These are phyloP conservation scores for Tricholoma hemisulphureum DNA, from an alignment of 768 basidiomycete genomes.

Conservation along the genomic window DNA sequence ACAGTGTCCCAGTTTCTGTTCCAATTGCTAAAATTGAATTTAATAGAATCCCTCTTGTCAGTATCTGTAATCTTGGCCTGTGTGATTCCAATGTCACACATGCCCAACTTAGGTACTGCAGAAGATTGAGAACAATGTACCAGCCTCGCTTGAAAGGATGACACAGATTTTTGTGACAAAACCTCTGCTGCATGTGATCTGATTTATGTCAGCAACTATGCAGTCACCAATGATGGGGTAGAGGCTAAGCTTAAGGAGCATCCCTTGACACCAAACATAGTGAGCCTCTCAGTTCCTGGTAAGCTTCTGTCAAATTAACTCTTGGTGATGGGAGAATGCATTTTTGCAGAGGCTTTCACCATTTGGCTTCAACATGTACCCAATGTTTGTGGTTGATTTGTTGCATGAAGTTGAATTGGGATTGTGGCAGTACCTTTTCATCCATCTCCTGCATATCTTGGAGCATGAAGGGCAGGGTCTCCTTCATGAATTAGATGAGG, in stretches of 20 bases:
- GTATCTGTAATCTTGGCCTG: conserved; percentile 19
- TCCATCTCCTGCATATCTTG: conserved; percentile 16
- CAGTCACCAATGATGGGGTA: not conserved
- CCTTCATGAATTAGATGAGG: no score
- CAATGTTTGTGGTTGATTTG: conserved; percentile 32
- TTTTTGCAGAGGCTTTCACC: not conserved
- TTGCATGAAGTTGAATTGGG: conserved; percentile 41
- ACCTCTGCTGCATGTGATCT: conserved; percentile 16
- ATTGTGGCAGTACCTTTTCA: conserved; percentile 35
- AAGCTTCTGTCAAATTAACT: no score
- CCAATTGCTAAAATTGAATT: not conserved
- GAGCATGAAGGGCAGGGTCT: not conserved
- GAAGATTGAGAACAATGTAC: not conserved
- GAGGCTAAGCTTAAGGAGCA: no score
- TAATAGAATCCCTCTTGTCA: conserved; percentile 19
- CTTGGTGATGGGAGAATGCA: not conserved
- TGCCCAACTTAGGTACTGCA: conserved; percentile 9
- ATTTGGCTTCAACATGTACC: not conserved
- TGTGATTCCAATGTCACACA: conserved; percentile 7
- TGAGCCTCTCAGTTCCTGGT: not conserved
- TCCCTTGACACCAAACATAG: no score
- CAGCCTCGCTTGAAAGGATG: conserved; percentile 5
- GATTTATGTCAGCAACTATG: conserved; percentile 21
- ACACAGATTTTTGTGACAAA: not conserved
- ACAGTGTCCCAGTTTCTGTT: not conserved